A percentile compares a stretch with the other conserved stretches of the same genome.
Evolutionary conservation across 23 red algal species (phyloP).

Genomic region (Gracilariopsis chorda): DNA sequence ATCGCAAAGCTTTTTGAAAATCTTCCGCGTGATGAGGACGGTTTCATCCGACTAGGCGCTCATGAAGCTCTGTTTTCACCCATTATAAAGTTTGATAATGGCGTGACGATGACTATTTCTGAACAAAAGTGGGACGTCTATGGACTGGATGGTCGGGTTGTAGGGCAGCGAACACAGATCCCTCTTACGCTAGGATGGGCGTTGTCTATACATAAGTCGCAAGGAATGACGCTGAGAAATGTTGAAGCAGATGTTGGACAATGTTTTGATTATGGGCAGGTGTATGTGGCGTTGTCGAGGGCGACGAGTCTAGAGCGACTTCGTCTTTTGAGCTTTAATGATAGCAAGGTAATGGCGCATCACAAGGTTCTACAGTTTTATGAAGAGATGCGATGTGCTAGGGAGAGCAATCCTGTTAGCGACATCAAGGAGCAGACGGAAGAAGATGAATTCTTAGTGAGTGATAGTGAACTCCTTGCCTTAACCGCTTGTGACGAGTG

Average conservation of each 20-base stretch:
- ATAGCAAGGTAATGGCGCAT: slow-evolving; percentile 30
- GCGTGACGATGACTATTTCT: background rate
- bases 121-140: background rate
- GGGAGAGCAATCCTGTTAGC: background rate
- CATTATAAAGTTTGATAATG: slow-evolving; percentile 59
- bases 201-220: slow-evolving; percentile 57
- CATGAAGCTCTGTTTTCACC: background rate
- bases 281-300: slow-evolving; percentile 62
- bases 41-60: background rate
- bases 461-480: background rate
- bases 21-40: background rate
- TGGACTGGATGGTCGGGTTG: slow-evolving; percentile 33
- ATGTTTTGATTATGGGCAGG: slow-evolving; percentile 61
- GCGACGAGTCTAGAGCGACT: slow-evolving; percentile 43
- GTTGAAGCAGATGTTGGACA: slow-evolving; percentile 61
- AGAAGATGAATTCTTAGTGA: background rate
- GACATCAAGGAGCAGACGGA: background rate
- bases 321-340: slow-evolving; percentile 31
- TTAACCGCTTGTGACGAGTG: background rate
- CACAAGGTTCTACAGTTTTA: slow-evolving; percentile 40
- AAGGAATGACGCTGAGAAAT: slow-evolving; percentile 56
- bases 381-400: background rate
- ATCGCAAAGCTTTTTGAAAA: background rate
- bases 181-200: slow-evolving; percentile 69
- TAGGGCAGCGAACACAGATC: slow-evolving; percentile 16